A percentile compares a stretch with the other conserved stretches of the same genome.
phyloP scores from a whole-genome alignment of 2,329 filamentous ascomycete species.

The Elsinoe ampelina region DNA sequence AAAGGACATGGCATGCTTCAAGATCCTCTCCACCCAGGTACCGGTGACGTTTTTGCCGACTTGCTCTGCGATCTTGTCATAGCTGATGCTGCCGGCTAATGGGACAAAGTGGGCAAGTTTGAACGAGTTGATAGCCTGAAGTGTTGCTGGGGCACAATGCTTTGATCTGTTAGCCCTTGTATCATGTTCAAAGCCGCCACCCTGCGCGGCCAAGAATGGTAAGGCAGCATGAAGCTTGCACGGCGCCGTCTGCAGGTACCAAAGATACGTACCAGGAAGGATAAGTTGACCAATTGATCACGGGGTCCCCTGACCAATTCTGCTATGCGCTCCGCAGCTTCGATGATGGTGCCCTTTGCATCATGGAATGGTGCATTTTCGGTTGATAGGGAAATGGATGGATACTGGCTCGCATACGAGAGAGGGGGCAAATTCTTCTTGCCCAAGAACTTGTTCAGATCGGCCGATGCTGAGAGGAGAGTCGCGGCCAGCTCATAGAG shows the following conservation, averaged over 20 bases:
- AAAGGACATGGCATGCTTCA: constrained; percentile 19
- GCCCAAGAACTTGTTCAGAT: constrained; percentile 14
- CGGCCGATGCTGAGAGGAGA: constrained; percentile 12
- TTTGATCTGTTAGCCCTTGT: constrained; percentile 1
- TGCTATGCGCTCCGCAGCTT: constrained; percentile 14
- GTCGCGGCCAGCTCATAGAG: constrained; percentile 14
- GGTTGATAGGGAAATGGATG: constrained; percentile 11
- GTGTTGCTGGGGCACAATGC: constrained; percentile 14
- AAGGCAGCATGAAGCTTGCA: constrained; percentile 6
- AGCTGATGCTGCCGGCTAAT: constrained; percentile 10
- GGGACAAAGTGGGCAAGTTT: constrained; percentile 10
- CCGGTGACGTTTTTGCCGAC: constrained; percentile 15
- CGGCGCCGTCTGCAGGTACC: background rate
- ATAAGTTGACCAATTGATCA: constrained; percentile 12
- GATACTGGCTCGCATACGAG: constrained; percentile 9
- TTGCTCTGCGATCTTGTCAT: constrained; percentile 13
- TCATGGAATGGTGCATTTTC: constrained; percentile 14
- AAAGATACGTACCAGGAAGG: constrained; percentile 11
- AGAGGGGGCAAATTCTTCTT: constrained; percentile 8
- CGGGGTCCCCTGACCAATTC: constrained; percentile 13
- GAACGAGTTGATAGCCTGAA: constrained; percentile 13
- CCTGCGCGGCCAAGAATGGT: constrained; percentile 7
- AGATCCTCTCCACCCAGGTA: constrained; percentile 17
- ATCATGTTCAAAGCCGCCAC: background rate
- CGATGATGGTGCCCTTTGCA: constrained; percentile 13